Evolutionary conservation across 768 basidiomycete genomes (phyloP).

Genomic region (Filobasidium wieringae): DNA sequence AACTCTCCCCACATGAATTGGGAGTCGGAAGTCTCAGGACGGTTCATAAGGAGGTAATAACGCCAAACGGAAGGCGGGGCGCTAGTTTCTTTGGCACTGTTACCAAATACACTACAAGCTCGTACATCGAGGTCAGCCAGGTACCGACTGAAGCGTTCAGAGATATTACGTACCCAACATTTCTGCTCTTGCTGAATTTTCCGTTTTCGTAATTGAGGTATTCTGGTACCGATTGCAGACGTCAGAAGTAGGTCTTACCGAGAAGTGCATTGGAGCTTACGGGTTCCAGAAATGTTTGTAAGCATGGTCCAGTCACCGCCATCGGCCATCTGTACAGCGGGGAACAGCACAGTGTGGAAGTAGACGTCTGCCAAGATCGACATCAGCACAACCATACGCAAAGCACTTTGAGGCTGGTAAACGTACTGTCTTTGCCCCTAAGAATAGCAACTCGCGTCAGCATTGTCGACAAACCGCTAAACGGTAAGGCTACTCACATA

Average conservation of each 20-base stretch:
- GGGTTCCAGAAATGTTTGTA: conserved; percentile 88
- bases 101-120: conserved; percentile 62
- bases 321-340: conserved; percentile 77
- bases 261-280: conserved; percentile 42
- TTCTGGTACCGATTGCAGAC: conserved; percentile 46
- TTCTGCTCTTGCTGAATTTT: conserved; percentile 95
- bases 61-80: conserved; percentile 92
- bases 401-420: too few relatives aligned
- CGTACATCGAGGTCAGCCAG: background rate
- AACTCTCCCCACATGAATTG: conserved; percentile 97
- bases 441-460: background rate
- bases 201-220: conserved; percentile 97
- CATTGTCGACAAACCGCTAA: background rate
- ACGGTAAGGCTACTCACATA: conserved; percentile 46
- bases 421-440: conserved; percentile 68
- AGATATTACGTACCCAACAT: conserved; percentile 51
- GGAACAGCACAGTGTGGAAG: conserved; percentile 95
- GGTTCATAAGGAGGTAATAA: conserved; percentile 81
- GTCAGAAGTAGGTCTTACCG: background rate
- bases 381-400: background rate
- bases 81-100: conserved; percentile 82
- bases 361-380: conserved; percentile 48
- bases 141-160: background rate
- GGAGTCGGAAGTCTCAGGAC: conserved; percentile 86
- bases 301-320: conserved; percentile 85